Conservation (phyloP, 495 filamentous ascomycete species). For the Annulohypoxylon stygium region DNA sequence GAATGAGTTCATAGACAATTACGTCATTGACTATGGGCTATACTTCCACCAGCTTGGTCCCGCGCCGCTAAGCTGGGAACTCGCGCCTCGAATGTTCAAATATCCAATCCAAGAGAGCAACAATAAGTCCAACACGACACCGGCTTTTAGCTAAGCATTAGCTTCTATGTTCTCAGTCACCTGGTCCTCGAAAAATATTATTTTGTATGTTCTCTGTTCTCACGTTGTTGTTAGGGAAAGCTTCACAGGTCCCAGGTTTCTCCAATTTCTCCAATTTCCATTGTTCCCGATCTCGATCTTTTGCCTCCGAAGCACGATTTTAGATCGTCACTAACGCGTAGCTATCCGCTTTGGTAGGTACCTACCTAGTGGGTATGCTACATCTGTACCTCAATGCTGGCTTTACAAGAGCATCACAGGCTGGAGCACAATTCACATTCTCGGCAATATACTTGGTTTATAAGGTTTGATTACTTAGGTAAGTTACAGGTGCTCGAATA, state of each 20-base stretch:
- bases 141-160: not conserved
- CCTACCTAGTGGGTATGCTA: too few species aligned
- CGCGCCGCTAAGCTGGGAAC: conserved; percentile 1
- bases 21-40: conserved; percentile 38
- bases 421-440: not conserved
- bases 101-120: not conserved
- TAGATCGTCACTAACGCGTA: not conserved
- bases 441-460: too few species aligned
- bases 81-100: not conserved
- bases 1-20: conserved; percentile 13
- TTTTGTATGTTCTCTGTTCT: not conserved
- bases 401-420: too few species aligned
- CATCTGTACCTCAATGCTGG: too few species aligned
- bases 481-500: too few species aligned
- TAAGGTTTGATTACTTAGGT: too few species aligned
- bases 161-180: conserved; percentile 1
- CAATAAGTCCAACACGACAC: not conserved
- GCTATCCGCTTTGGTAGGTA: too few species aligned
- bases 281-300: not conserved
- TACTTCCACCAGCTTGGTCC: conserved; percentile 9
- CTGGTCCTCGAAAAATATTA: conserved; percentile 20
- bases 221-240: not conserved
- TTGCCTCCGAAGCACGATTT: not conserved
- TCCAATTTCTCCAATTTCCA: conserved; percentile 11
- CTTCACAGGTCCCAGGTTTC: not conserved